Conservation (phyloP, 2,329 filamentous ascomycete genomes). For the Diplodia scrobiculata region DNA sequence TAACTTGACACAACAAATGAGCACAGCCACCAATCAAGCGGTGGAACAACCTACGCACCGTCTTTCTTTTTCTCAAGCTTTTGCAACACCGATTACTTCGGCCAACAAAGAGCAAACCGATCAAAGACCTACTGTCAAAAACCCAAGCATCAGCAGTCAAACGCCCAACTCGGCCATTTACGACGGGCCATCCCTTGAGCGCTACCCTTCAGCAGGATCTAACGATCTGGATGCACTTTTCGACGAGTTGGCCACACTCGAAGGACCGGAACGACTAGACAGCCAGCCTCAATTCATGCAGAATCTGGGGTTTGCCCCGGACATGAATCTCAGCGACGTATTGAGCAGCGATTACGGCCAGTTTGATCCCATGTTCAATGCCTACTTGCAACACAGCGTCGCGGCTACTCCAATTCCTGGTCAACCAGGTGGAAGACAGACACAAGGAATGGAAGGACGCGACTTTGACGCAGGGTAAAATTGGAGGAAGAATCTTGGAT, state of each 20-base stretch:
- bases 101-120: constrained; percentile 6
- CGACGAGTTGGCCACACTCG: constrained; percentile 60
- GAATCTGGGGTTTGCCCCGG: constrained; percentile 66
- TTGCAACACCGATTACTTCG: constrained; percentile 15
- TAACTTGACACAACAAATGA: not conserved
- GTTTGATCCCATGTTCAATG: constrained; percentile 24
- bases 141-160: constrained; percentile 18
- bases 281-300: constrained; percentile 66
- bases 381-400: constrained; percentile 16
- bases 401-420: not conserved
- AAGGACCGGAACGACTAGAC: constrained; percentile 56
- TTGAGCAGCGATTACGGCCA: constrained; percentile 46
- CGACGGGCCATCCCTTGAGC: constrained; percentile 35
- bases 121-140: not conserved
- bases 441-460: constrained; percentile 11
- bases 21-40: not conserved
- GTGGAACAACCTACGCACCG: not conserved
- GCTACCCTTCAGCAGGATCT: constrained; percentile 43
- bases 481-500: not conserved
- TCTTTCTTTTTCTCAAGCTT: not conserved
- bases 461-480: constrained; percentile 11
- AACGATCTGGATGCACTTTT: constrained; percentile 57
- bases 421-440: not conserved
- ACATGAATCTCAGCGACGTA: constrained; percentile 61
- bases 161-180: constrained; percentile 31